phyloP scores from a whole-genome alignment of 2,329 filamentous ascomycete species.

The Penicillium sp. region DNA sequence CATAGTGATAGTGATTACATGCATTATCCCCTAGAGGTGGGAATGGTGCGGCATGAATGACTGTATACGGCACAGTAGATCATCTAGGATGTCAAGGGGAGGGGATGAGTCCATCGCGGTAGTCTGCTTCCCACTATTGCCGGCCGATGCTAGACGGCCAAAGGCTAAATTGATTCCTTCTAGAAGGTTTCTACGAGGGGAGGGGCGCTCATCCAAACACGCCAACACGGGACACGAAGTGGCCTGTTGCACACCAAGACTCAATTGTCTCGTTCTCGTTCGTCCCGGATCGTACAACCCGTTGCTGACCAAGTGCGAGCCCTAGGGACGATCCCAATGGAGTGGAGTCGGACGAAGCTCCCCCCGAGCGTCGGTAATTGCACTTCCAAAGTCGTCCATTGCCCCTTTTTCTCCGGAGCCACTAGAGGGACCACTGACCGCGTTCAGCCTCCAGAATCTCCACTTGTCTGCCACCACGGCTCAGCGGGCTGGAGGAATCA shows the following conservation, averaged over 20 bases:
- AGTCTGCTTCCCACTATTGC: conserved; percentile 22
- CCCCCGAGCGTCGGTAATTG: conserved; percentile 18
- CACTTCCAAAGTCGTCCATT: conserved; percentile 6
- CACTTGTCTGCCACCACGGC: conserved; percentile 16
- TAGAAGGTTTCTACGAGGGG: conserved; percentile 31
- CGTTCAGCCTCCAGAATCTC: conserved; percentile 19
- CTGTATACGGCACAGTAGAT: not conserved
- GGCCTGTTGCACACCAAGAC: conserved; percentile 10
- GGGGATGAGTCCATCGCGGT: conserved; percentile 18
- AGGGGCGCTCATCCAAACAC: conserved; percentile 2
- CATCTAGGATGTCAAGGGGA: not conserved
- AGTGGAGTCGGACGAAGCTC: conserved; percentile 6
- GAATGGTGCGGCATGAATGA: conserved; percentile 15
- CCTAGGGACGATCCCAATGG: conserved; percentile 5
- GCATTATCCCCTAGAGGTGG: conserved; percentile 3
- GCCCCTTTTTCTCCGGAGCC: conserved; percentile 16
- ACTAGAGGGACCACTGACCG: conserved; percentile 14
- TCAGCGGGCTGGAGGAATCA: conserved; percentile 12
- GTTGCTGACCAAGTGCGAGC: not conserved
- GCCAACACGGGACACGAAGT: conserved; percentile 13
- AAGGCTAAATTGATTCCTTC: conserved; percentile 32
- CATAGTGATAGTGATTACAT: conserved; percentile 2
- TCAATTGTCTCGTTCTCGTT: not conserved
- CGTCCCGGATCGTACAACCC: conserved; percentile 1
- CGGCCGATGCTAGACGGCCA: conserved; percentile 23